phyloP scores from a whole-genome alignment of 208 protist species.

The Trypanosoma lewisi region DNA sequence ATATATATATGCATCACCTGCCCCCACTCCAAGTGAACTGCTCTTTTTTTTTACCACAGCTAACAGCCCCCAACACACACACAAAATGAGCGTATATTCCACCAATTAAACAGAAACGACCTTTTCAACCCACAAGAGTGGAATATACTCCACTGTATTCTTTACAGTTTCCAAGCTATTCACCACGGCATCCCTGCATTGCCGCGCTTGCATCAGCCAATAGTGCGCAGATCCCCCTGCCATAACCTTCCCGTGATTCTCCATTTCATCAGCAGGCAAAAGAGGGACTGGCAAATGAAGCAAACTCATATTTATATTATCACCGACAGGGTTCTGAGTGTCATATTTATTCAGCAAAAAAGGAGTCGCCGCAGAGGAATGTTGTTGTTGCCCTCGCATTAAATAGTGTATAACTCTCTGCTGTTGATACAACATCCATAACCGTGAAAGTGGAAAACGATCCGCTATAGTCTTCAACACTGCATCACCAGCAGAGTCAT shows the following conservation, averaged over 20 bases:
- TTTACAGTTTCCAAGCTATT: neutral
- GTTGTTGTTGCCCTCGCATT: neutral
- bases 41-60: too few species aligned
- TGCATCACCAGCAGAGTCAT: neutral
- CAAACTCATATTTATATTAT: neutral
- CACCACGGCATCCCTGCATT: neutral
- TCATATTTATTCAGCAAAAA: neutral
- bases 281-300: constrained; percentile 10
- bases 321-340: neutral
- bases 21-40: too few species aligned
- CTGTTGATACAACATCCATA: constrained; percentile 49
- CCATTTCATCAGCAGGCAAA: neutral
- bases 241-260: neutral
- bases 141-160: neutral
- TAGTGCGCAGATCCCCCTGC: constrained; percentile 25
- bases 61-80: too few species aligned
- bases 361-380: neutral
- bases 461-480: constrained; percentile 2
- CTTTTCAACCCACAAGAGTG: constrained; percentile 29
- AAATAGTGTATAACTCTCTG: neutral
- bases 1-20: too few species aligned
- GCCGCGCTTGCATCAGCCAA: constrained; percentile 14
- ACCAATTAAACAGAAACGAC: neutral
- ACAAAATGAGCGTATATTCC: too few species aligned
- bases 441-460: constrained; percentile 48